These are phyloP conservation scores for Coprinellus micaceus DNA, from an alignment of 768 basidiomycete genomes.

Conservation along the genomic window DNA sequence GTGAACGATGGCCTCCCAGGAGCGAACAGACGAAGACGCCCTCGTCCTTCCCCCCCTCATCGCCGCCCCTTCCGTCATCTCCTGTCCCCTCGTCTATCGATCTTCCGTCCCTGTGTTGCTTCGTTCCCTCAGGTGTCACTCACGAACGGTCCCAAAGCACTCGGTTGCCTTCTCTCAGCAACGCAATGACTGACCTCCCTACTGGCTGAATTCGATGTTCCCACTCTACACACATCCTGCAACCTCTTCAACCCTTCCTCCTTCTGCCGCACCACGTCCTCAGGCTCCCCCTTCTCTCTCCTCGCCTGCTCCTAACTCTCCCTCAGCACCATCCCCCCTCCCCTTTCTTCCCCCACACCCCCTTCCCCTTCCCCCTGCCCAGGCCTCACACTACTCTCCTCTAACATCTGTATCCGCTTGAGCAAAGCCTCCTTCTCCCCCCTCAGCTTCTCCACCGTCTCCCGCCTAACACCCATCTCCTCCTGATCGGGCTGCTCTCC, in stretches of 20 bases:
- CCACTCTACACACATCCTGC: slow-evolving; percentile 70
- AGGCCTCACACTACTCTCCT: slow-evolving; percentile 32
- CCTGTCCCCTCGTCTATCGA: too few relatives aligned
- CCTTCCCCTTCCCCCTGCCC: slow-evolving; percentile 10
- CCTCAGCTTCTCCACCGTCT: slow-evolving; percentile 70
- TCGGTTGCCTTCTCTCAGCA: too few relatives aligned
- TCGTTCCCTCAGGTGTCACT: too few relatives aligned
- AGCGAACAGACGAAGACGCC: too few relatives aligned
- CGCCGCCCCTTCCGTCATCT: too few relatives aligned
- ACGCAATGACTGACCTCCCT: too few relatives aligned
- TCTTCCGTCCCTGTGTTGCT: too few relatives aligned
- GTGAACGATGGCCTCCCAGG: too few relatives aligned
- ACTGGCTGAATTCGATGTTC: too few relatives aligned
- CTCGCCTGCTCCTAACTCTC: slow-evolving; percentile 75
- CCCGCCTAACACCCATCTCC: slow-evolving; percentile 74
- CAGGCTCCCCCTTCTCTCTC: slow-evolving; percentile 66
- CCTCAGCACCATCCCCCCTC: slow-evolving; percentile 57
- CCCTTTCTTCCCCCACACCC: not conserved
- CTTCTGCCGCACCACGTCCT: slow-evolving; percentile 65
- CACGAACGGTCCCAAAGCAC: too few relatives aligned
- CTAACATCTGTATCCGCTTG: slow-evolving; percentile 52
- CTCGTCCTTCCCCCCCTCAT: too few relatives aligned
- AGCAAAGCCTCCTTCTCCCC: slow-evolving; percentile 83
- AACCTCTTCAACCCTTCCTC: slow-evolving; percentile 78
- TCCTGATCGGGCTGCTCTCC: slow-evolving; percentile 78